Conservation (phyloP, 768 basidiomycete genomes). For the Lanmaoa pseudosensibilis region DNA sequence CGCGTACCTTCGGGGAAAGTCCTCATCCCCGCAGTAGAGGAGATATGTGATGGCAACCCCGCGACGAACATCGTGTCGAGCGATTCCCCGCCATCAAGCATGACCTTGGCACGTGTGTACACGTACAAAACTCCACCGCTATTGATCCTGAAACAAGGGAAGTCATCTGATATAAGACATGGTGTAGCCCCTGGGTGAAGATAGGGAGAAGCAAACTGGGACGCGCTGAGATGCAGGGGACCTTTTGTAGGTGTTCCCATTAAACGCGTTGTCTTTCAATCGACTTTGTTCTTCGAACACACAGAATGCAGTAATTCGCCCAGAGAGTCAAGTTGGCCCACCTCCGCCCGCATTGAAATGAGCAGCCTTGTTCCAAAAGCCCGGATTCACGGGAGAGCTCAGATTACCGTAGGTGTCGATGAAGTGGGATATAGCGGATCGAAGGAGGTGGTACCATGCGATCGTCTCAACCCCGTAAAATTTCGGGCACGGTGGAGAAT, state of each 20-base stretch:
- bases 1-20: not conserved
- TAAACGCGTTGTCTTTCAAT: not conserved
- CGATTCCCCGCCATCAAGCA: not conserved
- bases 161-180: not conserved
- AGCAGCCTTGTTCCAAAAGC: conserved; percentile 20
- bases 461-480: conserved; percentile 30
- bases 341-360: not conserved
- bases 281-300: not conserved
- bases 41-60: not conserved
- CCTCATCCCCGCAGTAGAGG: not conserved
- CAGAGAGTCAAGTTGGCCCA: not conserved
- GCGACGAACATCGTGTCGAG: not conserved
- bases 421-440: conserved; percentile 30
- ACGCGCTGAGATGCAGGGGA: not conserved
- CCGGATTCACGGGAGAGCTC: not conserved
- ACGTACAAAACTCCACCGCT: not conserved
- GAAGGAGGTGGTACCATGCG: conserved; percentile 28
- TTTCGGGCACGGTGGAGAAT: conserved; percentile 34
- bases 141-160: not conserved
- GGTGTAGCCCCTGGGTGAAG: not conserved
- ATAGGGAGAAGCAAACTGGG: not conserved
- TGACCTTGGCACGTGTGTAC: not conserved
- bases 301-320: not conserved
- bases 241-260: not conserved
- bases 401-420: conserved; percentile 28